A percentile compares a stretch with the other conserved stretches of the same genome.
phyloP scores from a whole-genome alignment of 768 basidiomycete species.

The Leccinum longicurvipes region DNA sequence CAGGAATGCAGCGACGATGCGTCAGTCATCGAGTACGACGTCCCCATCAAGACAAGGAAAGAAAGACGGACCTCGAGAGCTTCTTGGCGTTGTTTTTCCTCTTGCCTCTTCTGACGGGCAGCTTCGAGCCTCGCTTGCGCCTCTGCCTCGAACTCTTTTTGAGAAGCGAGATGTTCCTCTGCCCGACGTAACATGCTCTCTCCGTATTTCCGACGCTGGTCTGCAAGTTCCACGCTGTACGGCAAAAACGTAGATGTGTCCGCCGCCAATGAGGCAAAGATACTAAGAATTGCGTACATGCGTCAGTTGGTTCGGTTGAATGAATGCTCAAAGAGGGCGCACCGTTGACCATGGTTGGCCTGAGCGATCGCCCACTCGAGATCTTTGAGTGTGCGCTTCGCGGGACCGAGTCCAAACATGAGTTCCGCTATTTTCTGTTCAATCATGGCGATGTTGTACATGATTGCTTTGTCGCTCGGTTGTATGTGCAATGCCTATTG shows the following conservation, averaged over 20 bases:
- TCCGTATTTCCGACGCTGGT: constrained; percentile 87
- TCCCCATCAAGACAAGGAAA: not conserved
- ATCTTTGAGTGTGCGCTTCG: constrained; percentile 79
- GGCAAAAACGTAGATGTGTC: constrained; percentile 69
- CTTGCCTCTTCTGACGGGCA: constrained; percentile 74
- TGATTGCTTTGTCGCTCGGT: constrained; percentile 83
- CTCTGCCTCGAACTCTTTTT: constrained; percentile 70
- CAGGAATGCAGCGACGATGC: too few species aligned
- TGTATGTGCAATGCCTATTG: constrained; percentile 77
- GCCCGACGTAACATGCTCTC: constrained; percentile 66
- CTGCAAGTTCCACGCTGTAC: constrained; percentile 83
- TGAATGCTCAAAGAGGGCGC: constrained; percentile 19
- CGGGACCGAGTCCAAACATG: constrained; percentile 66
- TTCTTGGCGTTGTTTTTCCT: constrained; percentile 69
- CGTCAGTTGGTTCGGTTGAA: too few species aligned
- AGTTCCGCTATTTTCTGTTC: constrained; percentile 95
- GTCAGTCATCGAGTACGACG: not conserved
- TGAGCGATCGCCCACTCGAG: constrained; percentile 75
- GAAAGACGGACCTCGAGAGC: constrained; percentile 56
- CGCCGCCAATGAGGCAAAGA: constrained; percentile 80
- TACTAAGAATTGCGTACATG: constrained; percentile 37
- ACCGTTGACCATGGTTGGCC: constrained; percentile 87
- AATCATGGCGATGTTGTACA: constrained; percentile 98
- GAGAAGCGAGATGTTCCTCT: constrained; percentile 24
- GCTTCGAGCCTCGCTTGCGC: constrained; percentile 68